Base-by-base conservation (phyloP, 306 rosid species). In the Sechiopsis laciniata region DNA sequence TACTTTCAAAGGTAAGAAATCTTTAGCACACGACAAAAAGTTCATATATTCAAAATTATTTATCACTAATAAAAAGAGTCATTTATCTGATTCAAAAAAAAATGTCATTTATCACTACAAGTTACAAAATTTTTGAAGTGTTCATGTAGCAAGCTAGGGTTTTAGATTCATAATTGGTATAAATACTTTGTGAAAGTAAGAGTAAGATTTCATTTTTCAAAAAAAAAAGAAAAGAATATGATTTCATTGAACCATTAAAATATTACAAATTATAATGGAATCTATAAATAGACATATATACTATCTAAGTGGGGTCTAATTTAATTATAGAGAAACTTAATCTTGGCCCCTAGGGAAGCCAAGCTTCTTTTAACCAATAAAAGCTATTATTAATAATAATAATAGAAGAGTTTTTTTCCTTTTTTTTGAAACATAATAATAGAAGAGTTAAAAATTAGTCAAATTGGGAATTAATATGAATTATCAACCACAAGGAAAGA, bases 401-500 rank as follows among this genome's bases (percentile, higher is more conserved):
- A 26, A 2, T 26, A 26, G 65, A 40, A 37, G 56, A 46, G 73
- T 46, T 46, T n/a, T n/a, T n/a, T n/a, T n/a, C n/a, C n/a, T n/a
- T n/a, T n/a, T n/a, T n/a, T n/a, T n/a, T n/a, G n/a, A n/a, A n/a
- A n/a, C n/a, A 26, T 26, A 26, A 26, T 26, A 26, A 2, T 26
- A 26, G 65, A 40, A 37, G 56, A 46, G 73, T 46, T 46, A 48
- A 67, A 67, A 67, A 20, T 46, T 12, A 46, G 56, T 67, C 72
- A 46, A 67, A 67, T 37, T 67, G 55, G 56, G 37, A 67, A 67
- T 67, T 67, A 67, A 67, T 15, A 65, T 42, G 54, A 42, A 65
- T 42, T 10, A 26, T 26, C 29, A 42, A 66, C 45, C 16, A 66
- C 54, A 66, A 66, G 42, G 4, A 40, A 24, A 64, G 48, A 63